phyloP scores from a whole-genome alignment of 768 basidiomycete species.

The Rhodotorula taiwanensis region DNA sequence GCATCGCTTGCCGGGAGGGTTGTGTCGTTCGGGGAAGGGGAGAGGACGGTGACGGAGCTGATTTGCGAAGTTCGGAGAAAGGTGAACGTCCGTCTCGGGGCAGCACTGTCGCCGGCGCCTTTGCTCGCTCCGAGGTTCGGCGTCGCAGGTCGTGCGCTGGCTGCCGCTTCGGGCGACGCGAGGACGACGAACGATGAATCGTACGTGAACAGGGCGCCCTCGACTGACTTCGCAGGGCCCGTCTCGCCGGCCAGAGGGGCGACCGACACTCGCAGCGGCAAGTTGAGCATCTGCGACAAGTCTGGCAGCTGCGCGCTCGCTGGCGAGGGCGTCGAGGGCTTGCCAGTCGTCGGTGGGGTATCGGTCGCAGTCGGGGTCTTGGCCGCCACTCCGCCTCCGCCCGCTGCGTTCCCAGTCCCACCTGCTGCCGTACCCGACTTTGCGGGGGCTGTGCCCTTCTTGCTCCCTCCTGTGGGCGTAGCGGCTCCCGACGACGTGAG shows the following conservation, averaged over 20 bases:
- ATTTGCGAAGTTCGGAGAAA: constrained; percentile 29
- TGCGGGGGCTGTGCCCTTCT: background rate
- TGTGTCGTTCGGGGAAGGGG: constrained; percentile 2
- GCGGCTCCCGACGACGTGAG: background rate
- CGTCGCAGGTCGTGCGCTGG: background rate
- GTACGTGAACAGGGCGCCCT: constrained; percentile 25
- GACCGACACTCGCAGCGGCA: constrained; percentile 5
- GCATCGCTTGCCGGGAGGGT: background rate
- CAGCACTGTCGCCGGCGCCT: background rate
- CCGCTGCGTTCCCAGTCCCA: too few species aligned
- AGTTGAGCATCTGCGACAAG: constrained; percentile 39
- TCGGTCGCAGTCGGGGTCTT: background rate
- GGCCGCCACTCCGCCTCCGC: too few species aligned
- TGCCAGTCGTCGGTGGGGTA: background rate
- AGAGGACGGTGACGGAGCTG: constrained; percentile 13
- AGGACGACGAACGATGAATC: constrained; percentile 27
- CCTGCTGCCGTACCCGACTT: background rate
- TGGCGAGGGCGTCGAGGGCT: background rate
- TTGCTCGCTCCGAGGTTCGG: background rate
- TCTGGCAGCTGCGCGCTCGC: constrained; percentile 7
- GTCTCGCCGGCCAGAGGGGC: background rate
- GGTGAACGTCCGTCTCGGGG: constrained; percentile 9
- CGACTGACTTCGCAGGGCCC: background rate
- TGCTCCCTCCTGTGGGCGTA: too few species aligned
- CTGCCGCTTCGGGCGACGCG: background rate